Evolutionary conservation across 140 eudicot species (phyloP).

Genomic region (Senecio squalidus): DNA sequence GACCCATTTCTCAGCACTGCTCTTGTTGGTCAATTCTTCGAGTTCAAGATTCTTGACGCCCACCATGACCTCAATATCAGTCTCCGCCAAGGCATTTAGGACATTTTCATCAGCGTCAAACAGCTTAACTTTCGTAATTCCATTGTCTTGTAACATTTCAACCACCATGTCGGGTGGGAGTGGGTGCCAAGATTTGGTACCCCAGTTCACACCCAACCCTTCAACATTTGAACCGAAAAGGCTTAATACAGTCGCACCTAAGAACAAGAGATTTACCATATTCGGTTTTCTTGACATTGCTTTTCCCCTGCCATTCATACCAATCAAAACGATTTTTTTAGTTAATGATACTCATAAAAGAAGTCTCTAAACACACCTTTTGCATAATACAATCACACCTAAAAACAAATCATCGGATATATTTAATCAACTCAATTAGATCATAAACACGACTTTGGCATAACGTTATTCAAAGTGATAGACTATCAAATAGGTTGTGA

Average conservation of each 20-base stretch:
- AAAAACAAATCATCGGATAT: too few species aligned
- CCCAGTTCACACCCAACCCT: slow-evolving; percentile 58
- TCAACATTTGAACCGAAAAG: slow-evolving; percentile 21
- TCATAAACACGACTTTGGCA: too few species aligned
- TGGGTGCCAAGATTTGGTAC: slow-evolving; percentile 29
- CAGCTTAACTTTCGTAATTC: slow-evolving; percentile 37
- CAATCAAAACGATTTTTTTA: slow-evolving; percentile 2
- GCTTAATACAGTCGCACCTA: slow-evolving; percentile 10
- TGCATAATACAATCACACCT: neutral
- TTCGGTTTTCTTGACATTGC: neutral
- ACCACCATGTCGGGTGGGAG: slow-evolving; percentile 36
- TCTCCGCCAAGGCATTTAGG: slow-evolving; percentile 25
- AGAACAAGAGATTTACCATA: slow-evolving; percentile 5
- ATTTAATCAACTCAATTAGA: too few species aligned
- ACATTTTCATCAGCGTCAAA: slow-evolving; percentile 29
- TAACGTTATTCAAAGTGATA: too few species aligned
- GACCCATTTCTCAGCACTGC: slow-evolving; percentile 35
- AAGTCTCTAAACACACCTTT: neutral
- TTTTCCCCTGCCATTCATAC: slow-evolving; percentile 7
- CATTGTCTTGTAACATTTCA: slow-evolving; percentile 48
- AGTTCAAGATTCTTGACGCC: slow-evolving; percentile 26
- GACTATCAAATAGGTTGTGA: too few species aligned
- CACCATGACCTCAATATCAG: slow-evolving; percentile 42
- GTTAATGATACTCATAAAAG: neutral
- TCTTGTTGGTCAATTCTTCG: slow-evolving; percentile 6